Evolutionary conservation across 1,284 basidiomycete genomes (phyloP), one percentile per base, ranked within the genome.

Genomic region (Meira nashicola): DNA sequence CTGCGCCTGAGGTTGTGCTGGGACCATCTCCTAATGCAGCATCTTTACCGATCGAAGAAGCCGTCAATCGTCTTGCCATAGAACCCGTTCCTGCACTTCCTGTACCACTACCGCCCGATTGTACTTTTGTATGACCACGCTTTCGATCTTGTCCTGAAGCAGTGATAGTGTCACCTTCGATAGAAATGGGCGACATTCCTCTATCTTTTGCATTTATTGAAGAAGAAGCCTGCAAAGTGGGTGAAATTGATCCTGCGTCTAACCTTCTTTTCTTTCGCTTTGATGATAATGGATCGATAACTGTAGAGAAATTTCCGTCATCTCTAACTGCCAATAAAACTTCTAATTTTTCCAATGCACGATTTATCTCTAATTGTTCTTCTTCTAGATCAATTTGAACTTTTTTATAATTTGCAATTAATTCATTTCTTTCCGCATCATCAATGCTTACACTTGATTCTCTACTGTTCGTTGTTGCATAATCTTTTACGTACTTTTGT

Each of bases 331-430:
- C 50, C 23, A 53, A n/a, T 17, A 53, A 33, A 14, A 53, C 15
- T 53, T 53, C 50, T 5, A 53, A 19, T 33, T 53, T 39, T 23
- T 53, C 50, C 37, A 39, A 39, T 5, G 50, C 28, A 14, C 14
- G n/a, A 33, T 5, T 8, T 2, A 53, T 53, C 50, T 53, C 50
- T 23, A 17, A 33, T 58, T 9, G 54, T 46, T 37, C 55, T 63
- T 38, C 64, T 57, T 53, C 62, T 55, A 17, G 47, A 46, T 61
- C 57, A 39, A 68, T 67, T 33, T 75, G 68, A n/a, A 41, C 21
- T 51, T 50, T 28, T 14, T 68, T 65, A 40, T 62, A 46, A 39
- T 11, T 48, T 9, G 56, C 46, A 2, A 68, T 59, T 7, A 60
- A 59, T 17, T 66, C 62, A n/a, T 74, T 67, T 6, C 57, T 51